Evolutionary conservation across 345 rosid species (phyloP).

Genomic region (Brassica incana): DNA sequence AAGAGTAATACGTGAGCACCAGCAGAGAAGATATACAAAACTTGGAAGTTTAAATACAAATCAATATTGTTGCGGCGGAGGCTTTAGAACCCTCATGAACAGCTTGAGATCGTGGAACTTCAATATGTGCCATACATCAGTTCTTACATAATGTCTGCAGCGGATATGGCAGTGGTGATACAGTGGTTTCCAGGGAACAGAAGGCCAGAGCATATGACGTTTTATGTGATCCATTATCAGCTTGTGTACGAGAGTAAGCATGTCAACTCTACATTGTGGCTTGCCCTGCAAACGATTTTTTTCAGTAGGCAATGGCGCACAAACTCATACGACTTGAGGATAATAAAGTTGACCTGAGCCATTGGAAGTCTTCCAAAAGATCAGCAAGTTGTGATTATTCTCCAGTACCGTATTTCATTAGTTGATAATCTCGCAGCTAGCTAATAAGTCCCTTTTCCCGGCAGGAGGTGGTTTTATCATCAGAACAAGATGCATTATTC

Average conservation of each 20-base stretch:
- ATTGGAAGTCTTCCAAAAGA: constrained; percentile 68
- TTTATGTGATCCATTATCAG: too few relatives aligned
- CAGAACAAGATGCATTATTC: constrained; percentile 93
- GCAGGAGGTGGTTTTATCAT: constrained; percentile 94
- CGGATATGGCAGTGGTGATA: too few relatives aligned
- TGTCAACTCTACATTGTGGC: too few relatives aligned
- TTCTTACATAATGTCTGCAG: too few relatives aligned
- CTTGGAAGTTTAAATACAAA: not conserved
- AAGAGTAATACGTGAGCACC: not conserved
- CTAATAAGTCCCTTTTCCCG: constrained; percentile 18
- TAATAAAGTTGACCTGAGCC: constrained; percentile 86
- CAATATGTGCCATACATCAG: too few relatives aligned
- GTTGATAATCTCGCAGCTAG: constrained; percentile 15
- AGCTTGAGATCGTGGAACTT: not conserved
- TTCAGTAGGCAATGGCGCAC: constrained; percentile 90
- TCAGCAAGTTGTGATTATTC: constrained; percentile 63
- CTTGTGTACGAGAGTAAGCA: too few relatives aligned
- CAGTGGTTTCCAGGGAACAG: too few relatives aligned
- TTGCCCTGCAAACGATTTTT: not conserved
- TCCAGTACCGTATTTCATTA: not conserved
- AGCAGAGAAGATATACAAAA: not conserved
- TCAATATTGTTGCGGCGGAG: not conserved
- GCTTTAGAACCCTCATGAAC: not conserved
- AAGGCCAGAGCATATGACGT: too few relatives aligned
- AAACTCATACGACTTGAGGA: constrained; percentile 88